phyloP scores from a whole-genome alignment of 2,329 filamentous ascomycete genomes.

The Intubia oerlemansii region DNA sequence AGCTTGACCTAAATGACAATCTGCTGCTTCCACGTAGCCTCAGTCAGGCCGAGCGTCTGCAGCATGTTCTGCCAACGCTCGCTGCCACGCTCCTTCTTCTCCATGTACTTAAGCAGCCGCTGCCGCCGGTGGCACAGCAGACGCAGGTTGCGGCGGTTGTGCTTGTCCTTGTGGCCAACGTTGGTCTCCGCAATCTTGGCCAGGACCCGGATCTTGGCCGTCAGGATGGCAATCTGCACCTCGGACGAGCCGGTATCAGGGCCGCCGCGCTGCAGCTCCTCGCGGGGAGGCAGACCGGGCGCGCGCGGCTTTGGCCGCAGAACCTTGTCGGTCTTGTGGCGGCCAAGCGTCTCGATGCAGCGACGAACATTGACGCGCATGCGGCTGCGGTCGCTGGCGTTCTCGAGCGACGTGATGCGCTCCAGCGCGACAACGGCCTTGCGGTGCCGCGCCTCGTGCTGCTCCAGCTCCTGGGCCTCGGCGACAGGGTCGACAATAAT shows the following conservation, averaged over 20 bases:
- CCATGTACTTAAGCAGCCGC: slow-evolving; percentile 70
- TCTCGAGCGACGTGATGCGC: slow-evolving; percentile 58
- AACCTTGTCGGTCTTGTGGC: slow-evolving; percentile 62
- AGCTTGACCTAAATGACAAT: slow-evolving; percentile 34
- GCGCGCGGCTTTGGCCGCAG: slow-evolving; percentile 41
- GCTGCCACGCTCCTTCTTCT: slow-evolving; percentile 75
- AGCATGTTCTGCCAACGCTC: slow-evolving; percentile 77
- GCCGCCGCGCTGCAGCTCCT: slow-evolving; percentile 40
- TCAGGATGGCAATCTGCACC: slow-evolving; percentile 93
- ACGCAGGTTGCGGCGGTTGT: slow-evolving; percentile 80
- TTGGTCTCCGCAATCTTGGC: slow-evolving; percentile 47
- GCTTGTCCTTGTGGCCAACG: slow-evolving; percentile 63
- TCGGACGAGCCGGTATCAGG: slow-evolving; percentile 88
- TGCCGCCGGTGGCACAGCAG: slow-evolving; percentile 75
- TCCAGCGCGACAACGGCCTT: slow-evolving; percentile 55
- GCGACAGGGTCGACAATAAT: slow-evolving; percentile 19
- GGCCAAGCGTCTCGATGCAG: slow-evolving; percentile 72
- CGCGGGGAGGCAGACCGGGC: slow-evolving; percentile 18
- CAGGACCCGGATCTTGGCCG: slow-evolving; percentile 73
- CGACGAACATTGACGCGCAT: slow-evolving; percentile 66
- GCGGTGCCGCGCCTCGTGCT: slow-evolving; percentile 34
- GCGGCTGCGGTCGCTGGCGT: slow-evolving; percentile 58
- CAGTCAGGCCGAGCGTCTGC: slow-evolving; percentile 62
- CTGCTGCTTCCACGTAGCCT: slow-evolving; percentile 78
- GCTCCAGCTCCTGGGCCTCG: slow-evolving; percentile 15